Percentiles rank a stretch among this genome's conserved stretches.
These are phyloP conservation scores for Fusarium globosum DNA, from an alignment of 2,329 filamentous ascomycete species.

Conservation along the genomic window DNA sequence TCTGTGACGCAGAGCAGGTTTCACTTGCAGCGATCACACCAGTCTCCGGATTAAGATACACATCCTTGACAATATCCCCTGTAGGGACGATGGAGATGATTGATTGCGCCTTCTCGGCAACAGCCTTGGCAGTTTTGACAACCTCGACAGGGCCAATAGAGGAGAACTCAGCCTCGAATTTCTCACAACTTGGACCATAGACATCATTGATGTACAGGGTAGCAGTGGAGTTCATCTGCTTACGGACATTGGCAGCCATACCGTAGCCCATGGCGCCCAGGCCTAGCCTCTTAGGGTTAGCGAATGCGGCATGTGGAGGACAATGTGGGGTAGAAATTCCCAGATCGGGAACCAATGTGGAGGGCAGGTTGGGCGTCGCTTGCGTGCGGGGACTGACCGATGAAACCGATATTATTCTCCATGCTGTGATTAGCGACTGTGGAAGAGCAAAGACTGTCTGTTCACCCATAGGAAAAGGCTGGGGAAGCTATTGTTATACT, in stretches of 20 bases:
- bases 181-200: not conserved
- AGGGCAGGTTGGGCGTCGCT: not conserved
- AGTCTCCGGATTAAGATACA: not conserved
- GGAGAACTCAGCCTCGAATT: not conserved
- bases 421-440: not conserved
- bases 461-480: not conserved
- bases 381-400: not conserved
- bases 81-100: conserved; percentile 12
- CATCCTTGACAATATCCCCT: not conserved
- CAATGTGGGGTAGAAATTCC: not conserved
- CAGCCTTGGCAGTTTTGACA: not conserved
- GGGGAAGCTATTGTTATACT: not conserved
- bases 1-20: not conserved
- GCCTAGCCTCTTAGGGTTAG: not conserved
- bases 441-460: not conserved
- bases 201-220: not conserved
- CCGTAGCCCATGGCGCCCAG: not conserved
- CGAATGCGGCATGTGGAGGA: not conserved
- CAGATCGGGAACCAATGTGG: not conserved
- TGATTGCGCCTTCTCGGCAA: not conserved
- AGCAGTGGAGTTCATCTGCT: not conserved
- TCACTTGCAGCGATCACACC: conserved; percentile 1
- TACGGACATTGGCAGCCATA: not conserved
- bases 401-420: not conserved
- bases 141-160: not conserved